phyloP scores from a whole-genome alignment of 208 protist genomes.

The Leishmania gerbilli region DNA sequence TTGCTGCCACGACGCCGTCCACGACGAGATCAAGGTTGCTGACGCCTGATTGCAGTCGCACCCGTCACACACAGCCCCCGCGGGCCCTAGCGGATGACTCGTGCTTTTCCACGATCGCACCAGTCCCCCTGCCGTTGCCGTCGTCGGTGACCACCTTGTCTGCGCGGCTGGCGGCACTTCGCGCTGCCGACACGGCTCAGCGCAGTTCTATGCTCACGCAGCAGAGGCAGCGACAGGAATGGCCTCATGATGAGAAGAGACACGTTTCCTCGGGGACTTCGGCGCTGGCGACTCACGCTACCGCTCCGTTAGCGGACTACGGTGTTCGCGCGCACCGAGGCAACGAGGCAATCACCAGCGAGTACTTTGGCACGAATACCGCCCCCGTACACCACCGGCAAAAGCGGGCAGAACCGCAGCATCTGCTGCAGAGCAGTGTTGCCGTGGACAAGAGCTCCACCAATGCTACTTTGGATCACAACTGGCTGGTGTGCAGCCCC shows the following conservation, averaged over 20 bases:
- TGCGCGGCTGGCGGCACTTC: conserved; percentile 26
- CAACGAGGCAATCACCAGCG: neutral
- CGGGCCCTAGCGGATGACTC: neutral
- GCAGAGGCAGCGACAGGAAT: neutral
- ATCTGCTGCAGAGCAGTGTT: neutral
- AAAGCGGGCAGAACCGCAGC: neutral
- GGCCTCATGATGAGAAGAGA: neutral
- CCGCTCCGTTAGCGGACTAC: neutral
- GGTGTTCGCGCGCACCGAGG: neutral
- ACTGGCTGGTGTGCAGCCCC: conserved; percentile 21
- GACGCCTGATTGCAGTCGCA: neutral
- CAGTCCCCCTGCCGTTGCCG: conserved; percentile 1
- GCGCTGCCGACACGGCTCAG: conserved; percentile 17
- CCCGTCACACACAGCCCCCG: neutral
- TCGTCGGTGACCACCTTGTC: conserved; percentile 20
- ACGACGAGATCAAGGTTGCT: neutral
- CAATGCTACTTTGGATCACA: neutral
- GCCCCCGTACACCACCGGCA: neutral
- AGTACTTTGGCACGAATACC: neutral
- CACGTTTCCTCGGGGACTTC: neutral
- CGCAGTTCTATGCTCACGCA: neutral
- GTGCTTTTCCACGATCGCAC: neutral
- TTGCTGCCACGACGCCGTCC: neutral
- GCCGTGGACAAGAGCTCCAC: neutral
- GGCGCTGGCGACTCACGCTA: neutral